phyloP scores from a whole-genome alignment of 2,329 filamentous ascomycete species.

The Venturia nashicola region DNA sequence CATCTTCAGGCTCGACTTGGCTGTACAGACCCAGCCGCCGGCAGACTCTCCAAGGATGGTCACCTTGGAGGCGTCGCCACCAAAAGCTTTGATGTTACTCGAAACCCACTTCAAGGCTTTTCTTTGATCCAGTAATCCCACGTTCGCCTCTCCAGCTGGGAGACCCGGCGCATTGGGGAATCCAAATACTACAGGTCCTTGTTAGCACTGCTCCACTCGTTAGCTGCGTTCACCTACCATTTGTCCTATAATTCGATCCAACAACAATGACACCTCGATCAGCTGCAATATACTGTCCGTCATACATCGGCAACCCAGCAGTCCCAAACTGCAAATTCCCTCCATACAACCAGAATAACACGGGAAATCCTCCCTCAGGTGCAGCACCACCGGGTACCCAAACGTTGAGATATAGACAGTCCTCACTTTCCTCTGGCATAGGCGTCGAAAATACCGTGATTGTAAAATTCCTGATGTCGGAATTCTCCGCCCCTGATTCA shows the following conservation, averaged over 20 bases:
- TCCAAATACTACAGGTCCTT: constrained; percentile 8
- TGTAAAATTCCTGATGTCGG: constrained; percentile 18
- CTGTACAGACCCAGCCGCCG: constrained; percentile 6
- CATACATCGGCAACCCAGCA: constrained; percentile 18
- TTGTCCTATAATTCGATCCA: constrained; percentile 22
- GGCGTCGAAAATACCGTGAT: constrained; percentile 21
- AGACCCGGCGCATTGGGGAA: constrained; percentile 8
- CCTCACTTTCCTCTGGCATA: constrained; percentile 21
- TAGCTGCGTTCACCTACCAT: constrained; percentile 13
- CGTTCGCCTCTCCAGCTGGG: constrained; percentile 2
- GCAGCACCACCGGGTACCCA: constrained; percentile 20
- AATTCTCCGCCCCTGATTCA: constrained; percentile 12
- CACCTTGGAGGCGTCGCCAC: constrained; percentile 9
- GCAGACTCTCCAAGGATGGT: constrained; percentile 12
- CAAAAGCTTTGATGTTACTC: constrained; percentile 10
- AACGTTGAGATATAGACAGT: constrained; percentile 24
- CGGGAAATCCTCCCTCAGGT: constrained; percentile 17
- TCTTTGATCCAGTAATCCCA: constrained; percentile 11
- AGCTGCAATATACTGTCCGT: constrained; percentile 21
- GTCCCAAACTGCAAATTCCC: constrained; percentile 20
- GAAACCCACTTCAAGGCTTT: constrained; percentile 12
- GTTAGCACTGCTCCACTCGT: background rate
- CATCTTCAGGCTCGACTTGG: background rate
- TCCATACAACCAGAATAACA: constrained; percentile 25
- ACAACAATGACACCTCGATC: constrained; percentile 25